A percentile compares a stretch with the other conserved stretches of the same genome.
Conservation (phyloP, 23 red algal genomes). For the Gracilaria caudata region DNA sequence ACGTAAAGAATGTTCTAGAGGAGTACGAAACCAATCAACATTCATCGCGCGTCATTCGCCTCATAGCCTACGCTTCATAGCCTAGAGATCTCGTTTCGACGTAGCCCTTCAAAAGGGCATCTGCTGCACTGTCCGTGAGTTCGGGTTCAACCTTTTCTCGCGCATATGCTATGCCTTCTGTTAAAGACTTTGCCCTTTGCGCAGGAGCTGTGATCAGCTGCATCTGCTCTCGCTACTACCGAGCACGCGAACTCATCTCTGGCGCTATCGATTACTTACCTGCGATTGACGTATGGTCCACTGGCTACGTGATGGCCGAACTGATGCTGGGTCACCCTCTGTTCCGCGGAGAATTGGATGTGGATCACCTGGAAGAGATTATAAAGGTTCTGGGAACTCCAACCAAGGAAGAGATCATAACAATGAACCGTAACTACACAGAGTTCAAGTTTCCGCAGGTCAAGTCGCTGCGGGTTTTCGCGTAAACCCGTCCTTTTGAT, state of each 20-base stretch:
- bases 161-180: too few species aligned
- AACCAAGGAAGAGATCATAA: conserved; percentile 84
- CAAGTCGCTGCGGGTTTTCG: conserved; percentile 46
- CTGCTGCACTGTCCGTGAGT: too few species aligned
- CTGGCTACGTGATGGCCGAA: conserved; percentile 97
- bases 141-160: too few species aligned
- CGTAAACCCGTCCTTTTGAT: conserved; percentile 3
- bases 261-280: conserved; percentile 91
- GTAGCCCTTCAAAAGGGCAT: too few species aligned
- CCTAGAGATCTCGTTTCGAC: too few species aligned
- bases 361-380: conserved; percentile 96
- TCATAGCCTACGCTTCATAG: too few species aligned
- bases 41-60: too few species aligned
- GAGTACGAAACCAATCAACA: too few species aligned
- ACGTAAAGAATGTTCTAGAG: too few species aligned
- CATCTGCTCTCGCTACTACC: conserved; percentile 97
- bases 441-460: conserved; percentile 97
- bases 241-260: conserved; percentile 92
- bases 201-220: too few species aligned
- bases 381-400: conserved; percentile 98
- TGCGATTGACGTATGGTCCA: conserved; percentile 95
- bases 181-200: too few species aligned
- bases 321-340: conserved; percentile 92
- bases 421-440: conserved; percentile 93
- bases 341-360: conserved; percentile 91